Percentiles rank a stretch among this genome's conserved stretches.
Conservation (phyloP, 1,284 basidiomycete species). For the Ceratorhiza oryzae-sativae region DNA sequence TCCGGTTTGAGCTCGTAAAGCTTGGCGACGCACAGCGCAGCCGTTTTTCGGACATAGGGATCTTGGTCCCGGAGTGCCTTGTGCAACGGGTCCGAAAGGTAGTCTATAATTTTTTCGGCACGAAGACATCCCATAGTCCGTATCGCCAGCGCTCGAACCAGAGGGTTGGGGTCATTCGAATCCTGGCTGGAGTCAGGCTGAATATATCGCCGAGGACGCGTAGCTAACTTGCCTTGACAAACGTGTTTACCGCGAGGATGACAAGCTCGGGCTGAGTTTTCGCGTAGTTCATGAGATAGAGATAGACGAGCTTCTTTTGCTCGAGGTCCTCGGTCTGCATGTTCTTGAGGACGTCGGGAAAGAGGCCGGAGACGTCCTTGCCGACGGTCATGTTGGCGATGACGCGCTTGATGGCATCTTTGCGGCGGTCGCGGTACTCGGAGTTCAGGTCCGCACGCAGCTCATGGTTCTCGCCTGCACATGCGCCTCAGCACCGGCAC, state of each 20-base stretch:
- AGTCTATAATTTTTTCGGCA: constrained; percentile 99
- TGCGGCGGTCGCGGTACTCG: constrained; percentile 92
- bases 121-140: constrained; percentile 97
- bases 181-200: constrained; percentile 62
- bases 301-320: constrained; percentile 97
- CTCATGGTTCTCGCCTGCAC: constrained; percentile 86
- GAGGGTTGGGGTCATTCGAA: constrained; percentile 93
- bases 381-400: constrained; percentile 97
- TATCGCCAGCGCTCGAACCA: constrained; percentile 95
- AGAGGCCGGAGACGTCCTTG: constrained; percentile 96
- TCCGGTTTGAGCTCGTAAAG: constrained; percentile 97
- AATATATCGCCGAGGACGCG: not conserved
- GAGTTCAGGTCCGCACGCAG: constrained; percentile 94
- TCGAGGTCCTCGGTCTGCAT: constrained; percentile 96
- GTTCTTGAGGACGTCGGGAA: constrained; percentile 98
- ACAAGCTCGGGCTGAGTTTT: constrained; percentile 98
- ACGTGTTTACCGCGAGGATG: constrained; percentile 98
- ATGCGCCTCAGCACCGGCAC: not conserved
- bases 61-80: constrained; percentile 93
- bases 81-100: constrained; percentile 91
- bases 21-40: constrained; percentile 94
- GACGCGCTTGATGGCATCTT: constrained; percentile 97
- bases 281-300: constrained; percentile 98
- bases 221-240: constrained; percentile 72
- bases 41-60: constrained; percentile 97